Evolutionary conservation across 2,329 filamentous ascomycete genomes (phyloP), one percentile per base, ranked within the genome.

Genomic region (Shiraia bambusicola): DNA sequence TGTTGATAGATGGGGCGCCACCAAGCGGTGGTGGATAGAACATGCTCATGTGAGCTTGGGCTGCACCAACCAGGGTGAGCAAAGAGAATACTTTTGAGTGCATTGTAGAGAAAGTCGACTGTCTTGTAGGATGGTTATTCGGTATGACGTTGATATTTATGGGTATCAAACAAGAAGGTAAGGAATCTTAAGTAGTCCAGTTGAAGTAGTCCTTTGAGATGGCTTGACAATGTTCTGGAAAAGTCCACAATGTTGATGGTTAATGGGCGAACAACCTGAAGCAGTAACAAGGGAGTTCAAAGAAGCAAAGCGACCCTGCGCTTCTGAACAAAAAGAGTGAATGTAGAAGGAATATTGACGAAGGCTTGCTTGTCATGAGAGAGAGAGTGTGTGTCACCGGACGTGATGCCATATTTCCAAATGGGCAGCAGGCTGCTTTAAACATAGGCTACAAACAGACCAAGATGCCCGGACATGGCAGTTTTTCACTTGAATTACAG

Each of bases 1-100:
- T 50, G 57, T 72, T 62, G 14, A 72, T 71, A 43, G 75, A 74
- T 52, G 75, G 73, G 28, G 66, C 59, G 14, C 67, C 70, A 36
- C 68, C 72, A 40, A 76, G 69, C 1, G 72, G 63, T 3, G 70
- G 61, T 5, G 73, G 73, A 37, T 65, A 71, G 53, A 60, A 49
- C 24, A 75, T 65, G 45, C 67, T 68, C 71, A 75, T 72, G 45
- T 75, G 72, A 8, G 59, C 65, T 25, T 57, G 45, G 31, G 58
- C 58, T 47, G 48, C 51, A 50, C 52, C 53, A 45, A 44, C 52
- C 43, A 68, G 56, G 40, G 59, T 56, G 36, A 65, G 51, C 19
- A 62, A 32, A 15, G 54, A 52, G 13, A 66, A 38, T n/a, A 40
- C 36, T 34, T 54, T 60, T 22, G 46, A 52, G 45, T 56, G 58